phyloP scores from a whole-genome alignment of 306 rosid genomes.

The Castanea mollissima region DNA sequence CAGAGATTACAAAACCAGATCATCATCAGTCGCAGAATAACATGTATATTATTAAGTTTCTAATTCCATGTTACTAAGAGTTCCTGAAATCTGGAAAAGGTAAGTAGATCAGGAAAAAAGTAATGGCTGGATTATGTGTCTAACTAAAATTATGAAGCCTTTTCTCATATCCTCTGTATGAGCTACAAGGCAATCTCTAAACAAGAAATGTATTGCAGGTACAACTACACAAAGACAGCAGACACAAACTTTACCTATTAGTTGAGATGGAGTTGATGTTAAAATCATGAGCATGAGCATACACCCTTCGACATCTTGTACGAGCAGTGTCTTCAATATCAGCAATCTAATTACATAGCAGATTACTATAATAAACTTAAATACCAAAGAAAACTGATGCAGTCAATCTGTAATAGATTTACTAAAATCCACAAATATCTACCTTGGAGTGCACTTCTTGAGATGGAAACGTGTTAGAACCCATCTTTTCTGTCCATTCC shows the following conservation, averaged over 20 bases:
- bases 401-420: not conserved
- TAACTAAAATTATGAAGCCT: conserved; percentile 1
- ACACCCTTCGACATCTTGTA: conserved; percentile 59
- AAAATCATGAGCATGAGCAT: conserved; percentile 64
- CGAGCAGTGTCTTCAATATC: conserved; percentile 37
- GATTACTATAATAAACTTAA: conserved; percentile 1
- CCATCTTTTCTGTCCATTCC: conserved; percentile 35
- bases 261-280: conserved; percentile 73
- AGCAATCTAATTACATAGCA: conserved; percentile 39
- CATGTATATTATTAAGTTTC: not conserved
- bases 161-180: not conserved
- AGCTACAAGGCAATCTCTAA: not conserved
- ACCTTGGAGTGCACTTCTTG: conserved; percentile 45
- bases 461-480: conserved; percentile 21
- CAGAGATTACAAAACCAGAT: conserved; percentile 26
- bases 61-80: not conserved
- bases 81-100: conserved; percentile 1
- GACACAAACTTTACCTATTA: conserved; percentile 53
- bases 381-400: not conserved
- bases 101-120: not conserved
- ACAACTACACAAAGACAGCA: not conserved
- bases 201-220: not conserved
- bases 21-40: conserved; percentile 3
- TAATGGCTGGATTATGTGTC: not conserved
- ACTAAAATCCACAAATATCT: conserved; percentile 11